Evolutionary conservation across 75 land plant genomes (phyloP), one percentile per base, ranked within the genome.

Genomic region (Pinus taeda): DNA sequence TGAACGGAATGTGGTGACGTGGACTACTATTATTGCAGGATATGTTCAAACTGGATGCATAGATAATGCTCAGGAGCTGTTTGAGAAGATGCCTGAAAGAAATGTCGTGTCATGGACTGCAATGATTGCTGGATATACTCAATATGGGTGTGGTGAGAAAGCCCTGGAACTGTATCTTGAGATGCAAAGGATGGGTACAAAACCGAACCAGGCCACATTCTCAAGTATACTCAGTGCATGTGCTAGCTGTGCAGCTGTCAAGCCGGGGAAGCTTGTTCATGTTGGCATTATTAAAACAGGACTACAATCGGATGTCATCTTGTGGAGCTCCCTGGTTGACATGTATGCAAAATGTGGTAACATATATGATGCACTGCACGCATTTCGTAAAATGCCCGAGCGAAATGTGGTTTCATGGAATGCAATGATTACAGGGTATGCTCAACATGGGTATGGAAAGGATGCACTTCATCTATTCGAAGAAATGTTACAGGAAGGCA

Each of bases 141-240:
- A 81, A 63, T 24, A 83, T 59, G 87, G 86, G 49, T 6, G 11
- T 26, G 73, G 77, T 11, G 13, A 18, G 1, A 81, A 82, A 36
- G 92, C 90, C 1, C 59, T 93, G 65, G 39, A 71, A 17, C 61
- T 89, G 3, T 84, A 79, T 74, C 21, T 42, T 20, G 77, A 80
- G 49, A 93, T 93, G 95, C 60, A 76, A 55, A 53, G 1, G 24
- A 82, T 73, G 71, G 63, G 79, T n/a, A 72, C 85, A 8, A 20
- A 39, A 77, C 83, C 87, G 4, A 86, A 90, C 64, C 86, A 86
- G 80, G 87, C 87, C 20, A 86, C 90, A 2, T 86, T 88, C 80
- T 76, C 89, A 67, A 85, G 84, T 29, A 67, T 88, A 20, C 78
- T 88, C 39, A 80, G 83, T 1, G 77, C 84, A 2, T 83, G 87